Base-by-base conservation (phyloP, 2,329 filamentous ascomycete species). In the Talaromyces sp. region DNA sequence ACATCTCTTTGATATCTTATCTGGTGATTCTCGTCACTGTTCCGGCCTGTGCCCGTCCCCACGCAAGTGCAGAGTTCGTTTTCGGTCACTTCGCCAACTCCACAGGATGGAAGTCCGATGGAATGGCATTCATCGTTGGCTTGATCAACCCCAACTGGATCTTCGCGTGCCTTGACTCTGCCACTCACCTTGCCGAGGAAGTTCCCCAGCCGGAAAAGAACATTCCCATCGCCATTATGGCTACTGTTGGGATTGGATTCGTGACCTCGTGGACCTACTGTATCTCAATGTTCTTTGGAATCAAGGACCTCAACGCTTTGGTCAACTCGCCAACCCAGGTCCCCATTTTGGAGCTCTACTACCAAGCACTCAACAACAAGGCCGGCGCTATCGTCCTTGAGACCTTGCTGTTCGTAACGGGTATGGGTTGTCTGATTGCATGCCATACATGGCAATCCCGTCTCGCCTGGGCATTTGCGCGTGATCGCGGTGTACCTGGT, bases 51-150 rank as follows among this genome's bases (percentile, higher is more conserved):
- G 76, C 77, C 5, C 72, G 75, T 3, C 73, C 73, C 1, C 75
- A 80, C 54, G 74, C 79, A 49, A 71, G 71, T 40, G 77, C 74
- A 36, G 68, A 72, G 22, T 82, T 80, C 60, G 79, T 82, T 52
- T 82, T 82, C 57, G 75, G 74, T 2, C 78, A 74, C 41, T 81
- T 80, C 58, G 76, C 77, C 70, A 82, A 81, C 65, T 77, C 75
- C 57, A 81, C 77, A 1, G 79, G 76, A n/a, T 81, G 77, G 78
- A 52, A 63, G 20, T 66, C 72, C 29, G 70, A 73, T 54, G 79
- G 77, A 17, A 80, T 82, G 44, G 77, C 79, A 13, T 81, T 81
- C 67, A 79, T 82, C 49, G 76, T 80, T 49, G 80, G 80, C 16
- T 66, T 81, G n/a, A 77, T 81, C 54, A 80, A 80, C 60, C 74